A percentile compares a stretch with the other conserved stretches of the same genome.
Evolutionary conservation across 768 basidiomycete genomes (phyloP).

Genomic region (Suillus brevipes): DNA sequence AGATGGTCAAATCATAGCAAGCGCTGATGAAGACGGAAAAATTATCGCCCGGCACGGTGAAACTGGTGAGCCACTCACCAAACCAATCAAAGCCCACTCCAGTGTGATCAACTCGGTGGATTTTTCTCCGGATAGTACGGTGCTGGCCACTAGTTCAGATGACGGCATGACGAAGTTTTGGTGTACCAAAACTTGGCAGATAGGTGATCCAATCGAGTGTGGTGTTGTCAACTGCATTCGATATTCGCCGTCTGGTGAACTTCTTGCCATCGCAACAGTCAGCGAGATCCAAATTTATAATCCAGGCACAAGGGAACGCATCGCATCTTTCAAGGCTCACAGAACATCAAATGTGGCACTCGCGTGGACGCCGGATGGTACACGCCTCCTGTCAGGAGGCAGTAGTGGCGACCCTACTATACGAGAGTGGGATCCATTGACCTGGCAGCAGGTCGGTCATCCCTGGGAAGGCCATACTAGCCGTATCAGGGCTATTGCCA

Average conservation of each 20-base stretch:
- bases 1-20: background rate
- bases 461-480: background rate
- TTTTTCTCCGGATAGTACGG: too few species aligned
- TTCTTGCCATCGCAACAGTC: too few species aligned
- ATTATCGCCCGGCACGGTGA: background rate
- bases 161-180: too few species aligned
- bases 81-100: background rate
- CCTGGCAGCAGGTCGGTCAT: background rate
- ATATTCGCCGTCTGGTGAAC: too few species aligned
- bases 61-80: background rate
- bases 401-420: background rate
- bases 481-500: fast-evolving
- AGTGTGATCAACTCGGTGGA: background rate
- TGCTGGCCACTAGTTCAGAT: too few species aligned
- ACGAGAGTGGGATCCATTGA: background rate
- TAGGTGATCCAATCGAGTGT: too few species aligned
- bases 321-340: background rate
- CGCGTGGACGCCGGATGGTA: background rate
- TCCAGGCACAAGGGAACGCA: background rate
- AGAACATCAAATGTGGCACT: background rate
- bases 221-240: too few species aligned
- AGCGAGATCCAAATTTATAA: background rate
- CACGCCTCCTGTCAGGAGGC: background rate
- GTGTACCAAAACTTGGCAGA: too few species aligned
- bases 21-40: background rate